Conservation (phyloP, 768 basidiomycete species). For the Lentinula guzmanii region DNA sequence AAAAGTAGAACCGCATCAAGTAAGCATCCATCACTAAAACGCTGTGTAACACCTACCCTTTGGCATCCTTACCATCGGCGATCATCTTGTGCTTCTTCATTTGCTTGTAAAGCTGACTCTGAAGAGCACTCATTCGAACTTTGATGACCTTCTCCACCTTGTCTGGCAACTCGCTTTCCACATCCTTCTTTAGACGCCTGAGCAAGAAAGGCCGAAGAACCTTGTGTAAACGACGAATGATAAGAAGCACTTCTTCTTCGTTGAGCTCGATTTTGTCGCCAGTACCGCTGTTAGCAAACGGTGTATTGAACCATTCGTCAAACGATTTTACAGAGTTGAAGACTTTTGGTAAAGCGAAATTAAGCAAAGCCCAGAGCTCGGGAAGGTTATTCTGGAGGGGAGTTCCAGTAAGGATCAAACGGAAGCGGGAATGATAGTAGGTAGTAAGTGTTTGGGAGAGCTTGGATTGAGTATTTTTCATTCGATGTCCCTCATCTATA, state of each 20-base stretch:
- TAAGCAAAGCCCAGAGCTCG: constrained; percentile 91
- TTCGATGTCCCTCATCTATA: constrained; percentile 95
- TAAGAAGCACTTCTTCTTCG: constrained; percentile 98
- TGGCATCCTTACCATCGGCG: constrained; percentile 69
- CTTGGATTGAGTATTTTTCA: constrained; percentile 94
- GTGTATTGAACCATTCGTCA: constrained; percentile 99
- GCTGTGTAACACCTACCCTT: constrained; percentile 49
- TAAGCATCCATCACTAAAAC: not conserved
- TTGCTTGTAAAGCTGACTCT: constrained; percentile 90
- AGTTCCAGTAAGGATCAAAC: constrained; percentile 92
- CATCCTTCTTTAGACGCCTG: constrained; percentile 91
- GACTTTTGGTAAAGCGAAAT: constrained; percentile 90
- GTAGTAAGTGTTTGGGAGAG: constrained; percentile 85
- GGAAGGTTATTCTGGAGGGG: constrained; percentile 97
- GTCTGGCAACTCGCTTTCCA: constrained; percentile 91
- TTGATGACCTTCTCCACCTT: constrained; percentile 99
- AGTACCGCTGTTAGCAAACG: constrained; percentile 96
- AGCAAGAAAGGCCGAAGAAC: constrained; percentile 93
- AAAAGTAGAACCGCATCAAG: constrained; percentile 8
- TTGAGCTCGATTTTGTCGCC: constrained; percentile 98
- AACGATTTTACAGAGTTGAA: constrained; percentile 99
- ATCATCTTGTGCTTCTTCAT: constrained; percentile 99
- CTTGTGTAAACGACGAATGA: constrained; percentile 95
- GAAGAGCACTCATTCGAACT: constrained; percentile 88
- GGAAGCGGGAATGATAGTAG: constrained; percentile 88